Percentiles rank a stretch among this genome's conserved stretches.
These are phyloP conservation scores for Zostera marina DNA, from an alignment of 116 monocot genomes.

Conservation along the genomic window DNA sequence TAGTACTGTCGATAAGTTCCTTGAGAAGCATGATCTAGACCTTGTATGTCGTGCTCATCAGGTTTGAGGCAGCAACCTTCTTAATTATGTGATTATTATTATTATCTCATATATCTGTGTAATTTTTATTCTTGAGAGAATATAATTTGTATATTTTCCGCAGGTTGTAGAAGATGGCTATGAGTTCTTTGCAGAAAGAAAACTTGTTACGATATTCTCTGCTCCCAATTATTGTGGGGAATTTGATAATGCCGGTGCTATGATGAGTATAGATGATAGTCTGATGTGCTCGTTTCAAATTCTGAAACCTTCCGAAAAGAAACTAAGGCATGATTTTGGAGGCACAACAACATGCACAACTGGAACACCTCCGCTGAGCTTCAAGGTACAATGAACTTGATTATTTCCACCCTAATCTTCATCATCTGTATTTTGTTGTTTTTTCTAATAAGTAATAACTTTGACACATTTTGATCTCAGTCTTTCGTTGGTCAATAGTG, in stretches of 20 bases:
- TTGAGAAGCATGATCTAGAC: slow-evolving; percentile 13
- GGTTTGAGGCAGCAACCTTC: background rate
- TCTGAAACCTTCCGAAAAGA: slow-evolving; percentile 14
- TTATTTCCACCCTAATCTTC: background rate
- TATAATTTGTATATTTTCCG: background rate
- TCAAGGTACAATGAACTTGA: background rate
- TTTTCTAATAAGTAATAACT: background rate
- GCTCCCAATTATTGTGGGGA: slow-evolving; percentile 17
- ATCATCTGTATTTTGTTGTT: background rate
- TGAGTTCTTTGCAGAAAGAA: slow-evolving; percentile 15
- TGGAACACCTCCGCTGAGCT: slow-evolving; percentile 2
- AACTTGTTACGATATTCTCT: slow-evolving; percentile 15
- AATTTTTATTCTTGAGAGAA: background rate
- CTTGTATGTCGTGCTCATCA: slow-evolving; percentile 19
- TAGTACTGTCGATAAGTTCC: slow-evolving; percentile 7
- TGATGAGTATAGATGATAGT: slow-evolving; percentile 19
- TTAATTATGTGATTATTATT: too few relatives aligned
- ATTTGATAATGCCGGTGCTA: slow-evolving; percentile 19
- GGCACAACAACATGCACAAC: slow-evolving; percentile 4
- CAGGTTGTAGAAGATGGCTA: slow-evolving; percentile 23
- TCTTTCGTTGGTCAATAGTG: background rate
- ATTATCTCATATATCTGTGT: background rate
- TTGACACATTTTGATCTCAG: background rate
- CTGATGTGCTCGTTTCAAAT: slow-evolving; percentile 20
- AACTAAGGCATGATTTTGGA: slow-evolving; percentile 2